Base-by-base conservation (phyloP, 129 eudicot species). In the Tagetes erecta region DNA sequence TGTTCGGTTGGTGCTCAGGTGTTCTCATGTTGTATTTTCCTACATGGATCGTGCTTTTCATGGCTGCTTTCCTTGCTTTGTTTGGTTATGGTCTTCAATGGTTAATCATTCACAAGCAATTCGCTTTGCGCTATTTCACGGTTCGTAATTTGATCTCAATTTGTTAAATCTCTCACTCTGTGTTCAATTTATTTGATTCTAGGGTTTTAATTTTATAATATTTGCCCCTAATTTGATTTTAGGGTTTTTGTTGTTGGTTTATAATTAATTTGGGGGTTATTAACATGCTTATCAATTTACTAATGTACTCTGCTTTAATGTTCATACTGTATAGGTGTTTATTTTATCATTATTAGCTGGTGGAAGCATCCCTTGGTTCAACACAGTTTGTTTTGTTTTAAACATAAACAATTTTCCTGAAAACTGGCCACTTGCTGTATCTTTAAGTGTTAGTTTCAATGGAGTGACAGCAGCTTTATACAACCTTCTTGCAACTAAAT, bases 351-450 rank as follows among this genome's bases (percentile, higher is more conserved):
- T 87, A 70, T 64, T 79, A 13, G 85, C 92, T 10, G 96, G 96
- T 53, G 81, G 86, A 44, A 89, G 96, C 87, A 87, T 89, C 50
- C 83, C 86, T 50, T 90, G 92, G 96, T 87, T 90, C 81, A 90
- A 90, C 82, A 87, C 96, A 0, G 92, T 90, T 4, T 90, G 96
- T 62, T 90, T 75, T 9, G 84, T 90, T 31, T 80, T 90, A 69
- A 86, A 88, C 85, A 81, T 85, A 7, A 74, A 58, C 44, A 81
- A 81, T 76, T 90, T 90, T 53, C 84, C 85, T 9, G 73, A 74
- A 8, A 85, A 79, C 74, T 83, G 88, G 72, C 85, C 90, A 0
- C 71, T 90, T 34, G 96, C 92, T 6, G 78, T 87, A 41, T 85
- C 96, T 57, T 81, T 90, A 57, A 85, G 84, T 60, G 81, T 87